Evolutionary conservation across 192 early-diverging fungal species (phyloP), one percentile per base, ranked within the genome.

Genomic region (Podila minutissima): DNA sequence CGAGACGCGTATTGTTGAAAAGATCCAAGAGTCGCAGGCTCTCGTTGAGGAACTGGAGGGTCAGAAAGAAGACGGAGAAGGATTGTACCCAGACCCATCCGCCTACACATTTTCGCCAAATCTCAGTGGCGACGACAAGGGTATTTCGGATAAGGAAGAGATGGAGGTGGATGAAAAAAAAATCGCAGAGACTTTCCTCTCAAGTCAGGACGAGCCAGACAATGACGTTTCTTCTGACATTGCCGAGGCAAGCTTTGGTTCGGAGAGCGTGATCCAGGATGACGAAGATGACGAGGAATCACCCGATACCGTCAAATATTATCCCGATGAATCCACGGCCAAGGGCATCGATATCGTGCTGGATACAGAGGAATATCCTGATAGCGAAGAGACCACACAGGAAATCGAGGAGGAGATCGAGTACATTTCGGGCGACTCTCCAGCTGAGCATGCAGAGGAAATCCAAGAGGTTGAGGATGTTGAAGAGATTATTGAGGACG

Each of bases 251-350:
- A 46, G 41, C 41, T 46, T 46, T 15, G 41, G 3, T 3, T 46
- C 41, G 15, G 41, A 46, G 9, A 69, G 60, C 26, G 59, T 41
- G 19, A 17, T 49, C 15, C 62, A 60, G 22, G 53, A 64, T 8
- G 74, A 75, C 3, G 74, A 64, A 19, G 67, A 69, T 33, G 62
- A 70, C 9, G 48, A 66, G n/a, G 74, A 70, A 58, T 51, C 26
- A 22, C 53, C 67, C 5, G 63, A 76, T 17, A 76, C 67, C 6
- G 66, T 79, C 69, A 79, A 64, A 22, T 79, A 64, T 35, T 79
- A 72, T 24, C 69, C 69, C 24, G 53, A 55, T 24, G 53, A 55
- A 55, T 26, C 53, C 8, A 22, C n/a, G 1, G 24, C 2, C 53
- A 55, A 55, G 22, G 53, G 53, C 22, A 55, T 55, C 24, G 50